Evolutionary conservation across 106 monocot genomes (phyloP).

Genomic region (Dendrobium chrysotoxum): DNA sequence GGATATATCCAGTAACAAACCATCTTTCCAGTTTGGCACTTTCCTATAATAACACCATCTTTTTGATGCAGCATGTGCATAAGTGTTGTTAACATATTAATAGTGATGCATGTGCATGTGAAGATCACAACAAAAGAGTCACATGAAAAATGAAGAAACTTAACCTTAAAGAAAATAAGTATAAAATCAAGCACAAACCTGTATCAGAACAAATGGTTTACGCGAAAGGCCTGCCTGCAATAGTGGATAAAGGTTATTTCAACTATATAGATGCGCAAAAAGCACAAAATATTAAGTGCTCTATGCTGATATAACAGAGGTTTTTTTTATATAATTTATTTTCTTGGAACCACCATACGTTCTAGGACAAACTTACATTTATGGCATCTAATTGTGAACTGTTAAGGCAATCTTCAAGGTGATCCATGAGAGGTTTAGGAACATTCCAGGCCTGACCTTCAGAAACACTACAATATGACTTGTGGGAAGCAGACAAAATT

Average conservation of each 20-base stretch:
- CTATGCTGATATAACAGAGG: not conserved
- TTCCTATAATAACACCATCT: not conserved
- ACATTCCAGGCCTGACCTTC: slow-evolving; percentile 71
- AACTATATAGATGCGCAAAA: not conserved
- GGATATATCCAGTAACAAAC: not conserved
- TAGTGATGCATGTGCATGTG: not conserved
- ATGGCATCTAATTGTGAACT: slow-evolving; percentile 83
- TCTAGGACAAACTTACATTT: slow-evolving; percentile 41
- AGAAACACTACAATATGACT: slow-evolving; percentile 17
- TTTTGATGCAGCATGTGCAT: not conserved
- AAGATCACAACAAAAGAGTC: not conserved
- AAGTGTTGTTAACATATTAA: not conserved
- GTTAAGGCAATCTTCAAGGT: slow-evolving; percentile 73
- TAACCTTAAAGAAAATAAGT: not conserved
- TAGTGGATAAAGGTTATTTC: slow-evolving; percentile 6
- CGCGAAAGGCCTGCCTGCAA: slow-evolving; percentile 90
- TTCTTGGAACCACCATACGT: not conserved
- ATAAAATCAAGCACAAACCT: slow-evolving; percentile 37
- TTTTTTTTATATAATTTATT: not conserved
- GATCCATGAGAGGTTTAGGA: slow-evolving; percentile 78
- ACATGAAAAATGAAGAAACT: not conserved
- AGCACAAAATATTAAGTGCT: not conserved
- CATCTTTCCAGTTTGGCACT: not conserved
- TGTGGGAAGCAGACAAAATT: slow-evolving; percentile 73
- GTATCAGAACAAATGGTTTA: slow-evolving; percentile 90